Base-by-base conservation (phyloP, 2,329 filamentous ascomycete species). In the Fusarium nisikadoi region DNA sequence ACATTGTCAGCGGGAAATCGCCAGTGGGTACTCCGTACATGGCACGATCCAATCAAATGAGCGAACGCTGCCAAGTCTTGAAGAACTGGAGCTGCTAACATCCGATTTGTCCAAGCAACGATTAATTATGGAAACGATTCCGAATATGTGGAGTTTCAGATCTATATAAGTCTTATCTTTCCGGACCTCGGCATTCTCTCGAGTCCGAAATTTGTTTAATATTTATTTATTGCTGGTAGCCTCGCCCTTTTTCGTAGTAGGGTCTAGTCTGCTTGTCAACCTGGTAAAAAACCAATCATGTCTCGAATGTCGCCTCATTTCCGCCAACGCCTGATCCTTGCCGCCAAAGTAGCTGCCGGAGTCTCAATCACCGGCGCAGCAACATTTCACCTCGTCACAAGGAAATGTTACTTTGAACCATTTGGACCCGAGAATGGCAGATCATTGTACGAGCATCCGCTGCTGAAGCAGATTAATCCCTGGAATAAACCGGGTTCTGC, bases 321-420 rank as follows among this genome's bases (percentile, higher is more conserved):
- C 1, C 45, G 39, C 9, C 39, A 52, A 19, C 29, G 12, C 10
- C 41, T 49, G 11, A 46, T 41, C 10, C 39, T 56, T 10, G 52
- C 19, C 11, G 41, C 45, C 9, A 71, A 17, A 50, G 65, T 20
- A 10, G 55, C 20, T 20, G 46, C 23, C 1, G 72, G 70, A 2
- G 8, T 56, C 2, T 72, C 70, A 3, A 20, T 47, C 2, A 53
- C 66, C 3, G 59, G 74, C 2, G 62, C 56, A 2, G 33, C 42
- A 0, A 45, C 59, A 14, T 74, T 76, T 38, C 60, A 73, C 17
- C 42, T 76, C 6, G 47, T 65, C 9, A 75, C 73, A 23, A 50
- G 72, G 4, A 62, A 75, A 25, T 76, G 74, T 8, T 53, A 63
- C 9, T 72, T 76, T 13, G 74, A 76, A n/a, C 68, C 71, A 0